Base-by-base conservation (phyloP, 768 basidiomycete species). In the Mycena chlorophos region DNA sequence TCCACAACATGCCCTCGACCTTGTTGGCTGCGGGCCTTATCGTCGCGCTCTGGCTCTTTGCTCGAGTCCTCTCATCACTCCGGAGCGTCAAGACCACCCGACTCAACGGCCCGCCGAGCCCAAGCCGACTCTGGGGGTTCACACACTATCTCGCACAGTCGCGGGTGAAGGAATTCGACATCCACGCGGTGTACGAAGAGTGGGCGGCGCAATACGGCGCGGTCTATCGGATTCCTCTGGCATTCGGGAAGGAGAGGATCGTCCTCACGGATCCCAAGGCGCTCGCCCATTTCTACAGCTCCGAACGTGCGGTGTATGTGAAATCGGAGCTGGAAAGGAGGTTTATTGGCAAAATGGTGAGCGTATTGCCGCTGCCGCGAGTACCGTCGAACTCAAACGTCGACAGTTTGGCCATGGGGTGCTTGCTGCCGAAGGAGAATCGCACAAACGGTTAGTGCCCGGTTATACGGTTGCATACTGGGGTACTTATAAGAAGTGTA, bases 341-440 rank as follows among this genome's bases (percentile, higher is more conserved):
- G 16, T 37, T 69, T 8, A 59, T 71, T 4, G 64, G 65, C 34
- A 63, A 61, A 45, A 45, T 71, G 46, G 68, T 67, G 52, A 28
- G 66, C 65, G 23, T 4, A 6, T 8, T 8, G 40, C 8, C 40
- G 40, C 20, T 43, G 8, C 22, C 10, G 14, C 10, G 6, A 46
- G 23, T 13, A 12, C 4, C 20, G 8, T 46, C 25, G 26, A 12
- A 10, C 12, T 13, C 22, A 42, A 19, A 8, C 23, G 45, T 10
- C 1, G 39, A 27, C 42, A 75, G 75, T 73, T 78, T 55, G 78
- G 78, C 16, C 71, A 71, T 8, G 74, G 73, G 5, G 49, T 78
- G 28, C 57, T 78, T 5, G 73, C 69, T 68, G 71, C 75, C 1
- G 77, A 78, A 61, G 75, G 71, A 0, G 80, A 81, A n/a, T 70